phyloP scores from a whole-genome alignment of 371 early-diverging fungal genomes.

The Rhizopus sp. region DNA sequence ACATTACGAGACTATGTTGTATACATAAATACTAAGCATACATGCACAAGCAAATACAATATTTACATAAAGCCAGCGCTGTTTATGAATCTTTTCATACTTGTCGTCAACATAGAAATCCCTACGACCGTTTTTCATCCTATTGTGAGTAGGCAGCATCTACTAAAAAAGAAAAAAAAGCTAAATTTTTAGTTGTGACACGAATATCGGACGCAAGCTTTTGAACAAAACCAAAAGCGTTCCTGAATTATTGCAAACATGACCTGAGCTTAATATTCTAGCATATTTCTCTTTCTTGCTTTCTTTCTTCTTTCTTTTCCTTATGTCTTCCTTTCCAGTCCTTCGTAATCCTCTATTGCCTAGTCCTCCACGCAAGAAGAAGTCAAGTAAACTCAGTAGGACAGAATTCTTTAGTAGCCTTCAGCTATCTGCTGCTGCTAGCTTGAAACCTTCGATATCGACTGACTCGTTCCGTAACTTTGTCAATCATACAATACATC shows the following conservation, averaged over 20 bases:
- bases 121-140: slow-evolving; percentile 27
- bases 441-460: slow-evolving; percentile 23
- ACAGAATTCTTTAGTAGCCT: slow-evolving; percentile 20
- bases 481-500: slow-evolving; percentile 22
- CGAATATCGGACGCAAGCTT: background rate
- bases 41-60: background rate
- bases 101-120: slow-evolving; percentile 39
- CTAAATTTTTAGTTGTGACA: slow-evolving; percentile 1
- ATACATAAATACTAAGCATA: background rate
- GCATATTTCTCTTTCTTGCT: slow-evolving; percentile 7
- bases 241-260: slow-evolving; percentile 5
- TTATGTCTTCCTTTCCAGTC: slow-evolving; percentile 27
- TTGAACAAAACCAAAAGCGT: background rate
- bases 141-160: slow-evolving; percentile 48
- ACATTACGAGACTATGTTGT: background rate
- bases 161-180: slow-evolving; percentile 9
- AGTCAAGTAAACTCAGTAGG: slow-evolving; percentile 14
- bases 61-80: slow-evolving; percentile 11
- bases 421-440: slow-evolving; percentile 15
- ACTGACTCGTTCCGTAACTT: slow-evolving; percentile 20
- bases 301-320: slow-evolving; percentile 1
- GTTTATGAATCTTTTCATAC: slow-evolving; percentile 8
- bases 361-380: slow-evolving; percentile 19
- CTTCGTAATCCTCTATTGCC: slow-evolving; percentile 29
- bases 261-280: background rate